These are phyloP conservation scores for Moniliophthora roreri DNA, from an alignment of 1,284 basidiomycete species.

Conservation along the genomic window DNA sequence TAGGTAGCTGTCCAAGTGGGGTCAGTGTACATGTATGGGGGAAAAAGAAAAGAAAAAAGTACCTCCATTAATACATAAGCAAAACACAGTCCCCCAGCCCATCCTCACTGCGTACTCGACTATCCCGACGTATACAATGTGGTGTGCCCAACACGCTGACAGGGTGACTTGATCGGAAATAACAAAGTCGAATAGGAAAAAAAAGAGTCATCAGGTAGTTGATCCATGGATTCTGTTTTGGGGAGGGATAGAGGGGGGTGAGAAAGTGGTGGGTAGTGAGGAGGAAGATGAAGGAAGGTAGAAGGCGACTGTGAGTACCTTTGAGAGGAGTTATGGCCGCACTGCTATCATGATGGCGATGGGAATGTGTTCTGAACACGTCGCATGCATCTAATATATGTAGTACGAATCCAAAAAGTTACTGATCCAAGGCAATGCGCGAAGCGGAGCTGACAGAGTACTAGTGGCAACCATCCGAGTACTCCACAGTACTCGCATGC, in stretches of 20 bases:
- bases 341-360: too few species aligned
- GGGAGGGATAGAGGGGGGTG: slow-evolving; percentile 25
- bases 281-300: slow-evolving; percentile 25
- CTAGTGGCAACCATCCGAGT: too few species aligned
- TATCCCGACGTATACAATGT: slow-evolving; percentile 49
- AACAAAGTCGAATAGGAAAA: slow-evolving; percentile 42
- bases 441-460: too few species aligned
- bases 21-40: slow-evolving; percentile 10
- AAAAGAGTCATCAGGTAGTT: slow-evolving; percentile 46
- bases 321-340: too few species aligned
- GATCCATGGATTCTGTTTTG: slow-evolving; percentile 56
- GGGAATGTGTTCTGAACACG: too few species aligned
- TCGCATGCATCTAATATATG: too few species aligned
- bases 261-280: slow-evolving; percentile 33
- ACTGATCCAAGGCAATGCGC: too few species aligned
- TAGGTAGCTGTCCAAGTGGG: slow-evolving; percentile 47
- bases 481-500: too few species aligned
- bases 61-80: slow-evolving; percentile 56
- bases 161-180: slow-evolving; percentile 38
- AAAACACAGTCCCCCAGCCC: slow-evolving; percentile 47
- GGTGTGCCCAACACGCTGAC: slow-evolving; percentile 63
- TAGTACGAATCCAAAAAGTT: too few species aligned
- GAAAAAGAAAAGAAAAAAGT: slow-evolving; percentile 28
- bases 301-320: too few species aligned
- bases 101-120: slow-evolving; percentile 42